Conservation (phyloP, 2,329 filamentous ascomycete genomes). For the Talaromyces pinophilus region DNA sequence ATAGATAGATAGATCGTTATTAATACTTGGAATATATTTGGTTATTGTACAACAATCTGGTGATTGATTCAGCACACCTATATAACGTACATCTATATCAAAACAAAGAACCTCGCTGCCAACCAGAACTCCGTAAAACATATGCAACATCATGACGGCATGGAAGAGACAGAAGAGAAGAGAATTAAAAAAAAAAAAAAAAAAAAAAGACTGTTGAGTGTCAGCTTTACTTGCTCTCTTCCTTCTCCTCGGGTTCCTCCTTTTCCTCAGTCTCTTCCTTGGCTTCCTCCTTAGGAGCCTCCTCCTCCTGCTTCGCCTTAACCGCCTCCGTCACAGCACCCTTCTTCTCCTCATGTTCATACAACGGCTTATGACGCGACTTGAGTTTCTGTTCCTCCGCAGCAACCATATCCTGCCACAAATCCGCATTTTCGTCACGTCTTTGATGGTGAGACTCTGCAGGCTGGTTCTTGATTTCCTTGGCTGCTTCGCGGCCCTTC, state of each 20-base stretch:
- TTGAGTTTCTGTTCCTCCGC: slow-evolving; percentile 50
- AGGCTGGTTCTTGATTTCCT: slow-evolving; percentile 58
- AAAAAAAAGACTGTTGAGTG: not conserved
- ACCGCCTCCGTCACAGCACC: slow-evolving; percentile 26
- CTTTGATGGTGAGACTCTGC: slow-evolving; percentile 80
- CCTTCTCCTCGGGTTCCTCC: slow-evolving; percentile 26
- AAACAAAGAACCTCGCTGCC: not conserved
- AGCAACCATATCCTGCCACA: slow-evolving; percentile 70
- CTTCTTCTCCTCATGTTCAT: slow-evolving; percentile 31
- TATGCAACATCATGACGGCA: slow-evolving; percentile 10
- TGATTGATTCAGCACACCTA: not conserved
- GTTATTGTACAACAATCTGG: slow-evolving; percentile 3
- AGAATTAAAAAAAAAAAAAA: not conserved
- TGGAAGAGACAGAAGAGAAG: not conserved
- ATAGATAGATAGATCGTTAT: not conserved
- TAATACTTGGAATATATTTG: not conserved
- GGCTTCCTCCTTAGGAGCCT: slow-evolving; percentile 20
- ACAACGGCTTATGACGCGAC: slow-evolving; percentile 42
- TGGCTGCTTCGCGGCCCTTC: slow-evolving; percentile 79
- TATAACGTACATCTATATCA: slow-evolving; percentile 4
- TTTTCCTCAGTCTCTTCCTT: slow-evolving; percentile 8
- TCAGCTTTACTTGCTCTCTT: slow-evolving; percentile 27
- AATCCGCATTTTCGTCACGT: slow-evolving; percentile 76
- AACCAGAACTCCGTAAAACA: slow-evolving; percentile 1
- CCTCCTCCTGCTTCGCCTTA: slow-evolving; percentile 25